Conservation (phyloP, 805 yeast genomes). For the Starmerella vaccinii region DNA sequence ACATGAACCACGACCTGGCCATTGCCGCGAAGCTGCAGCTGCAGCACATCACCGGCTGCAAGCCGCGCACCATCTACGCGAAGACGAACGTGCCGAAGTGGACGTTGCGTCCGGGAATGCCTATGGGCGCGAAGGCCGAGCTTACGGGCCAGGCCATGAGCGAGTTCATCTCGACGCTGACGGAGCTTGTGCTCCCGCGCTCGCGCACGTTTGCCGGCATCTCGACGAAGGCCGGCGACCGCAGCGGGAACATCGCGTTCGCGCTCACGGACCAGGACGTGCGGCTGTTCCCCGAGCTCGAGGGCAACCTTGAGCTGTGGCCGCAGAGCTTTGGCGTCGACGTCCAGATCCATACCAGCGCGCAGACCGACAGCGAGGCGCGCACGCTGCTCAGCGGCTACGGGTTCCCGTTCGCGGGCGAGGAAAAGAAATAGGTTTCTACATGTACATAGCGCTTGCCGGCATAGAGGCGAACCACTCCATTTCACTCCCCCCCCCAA, state of each 20-base stretch:
- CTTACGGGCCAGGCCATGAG: constrained; percentile 71
- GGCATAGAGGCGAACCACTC: background rate
- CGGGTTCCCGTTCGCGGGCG: constrained; percentile 66
- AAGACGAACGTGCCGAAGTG: constrained; percentile 73
- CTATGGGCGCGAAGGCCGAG: constrained; percentile 80
- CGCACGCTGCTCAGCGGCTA: constrained; percentile 69
- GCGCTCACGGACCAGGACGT: constrained; percentile 72
- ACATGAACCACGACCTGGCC: constrained; percentile 58
- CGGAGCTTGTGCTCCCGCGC: constrained; percentile 89
- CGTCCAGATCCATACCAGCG: constrained; percentile 73
- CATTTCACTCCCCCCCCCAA: too few species aligned
- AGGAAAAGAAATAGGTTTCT: background rate
- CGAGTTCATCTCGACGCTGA: constrained; percentile 74
- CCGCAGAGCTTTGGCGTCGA: constrained; percentile 79
- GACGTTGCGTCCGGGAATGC: constrained; percentile 78
- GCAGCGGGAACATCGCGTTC: constrained; percentile 73
- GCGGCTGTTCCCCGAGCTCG: constrained; percentile 84
- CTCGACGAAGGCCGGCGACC: constrained; percentile 67
- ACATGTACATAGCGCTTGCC: constrained; percentile 6
- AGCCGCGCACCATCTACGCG: constrained; percentile 63
- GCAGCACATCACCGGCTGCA: constrained; percentile 89
- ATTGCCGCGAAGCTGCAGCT: constrained; percentile 68
- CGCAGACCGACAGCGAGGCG: constrained; percentile 84
- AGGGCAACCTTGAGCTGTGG: constrained; percentile 80
- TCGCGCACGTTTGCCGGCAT: constrained; percentile 80